Conservation (phyloP, 148 eudicot genomes). For the Dysphania ambrosioides region DNA sequence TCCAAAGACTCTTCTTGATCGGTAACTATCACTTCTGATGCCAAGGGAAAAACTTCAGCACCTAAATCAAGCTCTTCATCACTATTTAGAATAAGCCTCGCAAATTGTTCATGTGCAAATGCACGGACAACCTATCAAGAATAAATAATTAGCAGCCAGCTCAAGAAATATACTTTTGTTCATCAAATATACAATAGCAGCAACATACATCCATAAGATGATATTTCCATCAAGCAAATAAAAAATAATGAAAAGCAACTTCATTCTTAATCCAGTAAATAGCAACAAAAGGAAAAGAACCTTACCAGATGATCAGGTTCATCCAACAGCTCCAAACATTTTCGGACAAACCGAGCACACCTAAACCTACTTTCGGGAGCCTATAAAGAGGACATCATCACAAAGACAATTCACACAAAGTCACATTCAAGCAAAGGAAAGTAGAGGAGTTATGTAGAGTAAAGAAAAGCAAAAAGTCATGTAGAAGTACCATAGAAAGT, state of each 20-base stretch:
- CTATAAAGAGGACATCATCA: slow-evolving; percentile 37
- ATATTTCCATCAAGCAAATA: background rate
- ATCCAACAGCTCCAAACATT: slow-evolving; percentile 83
- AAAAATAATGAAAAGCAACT: background rate
- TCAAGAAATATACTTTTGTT: background rate
- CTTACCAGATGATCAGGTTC: slow-evolving; percentile 88
- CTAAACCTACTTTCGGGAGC: slow-evolving; percentile 58
- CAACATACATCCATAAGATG: background rate
- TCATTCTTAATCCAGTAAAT: background rate
- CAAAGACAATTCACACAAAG: slow-evolving; percentile 1
- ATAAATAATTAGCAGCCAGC: slow-evolving; percentile 34
- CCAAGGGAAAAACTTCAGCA: slow-evolving; percentile 53
- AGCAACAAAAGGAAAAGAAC: background rate
- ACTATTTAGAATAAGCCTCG: slow-evolving; percentile 76
- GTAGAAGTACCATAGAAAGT: slow-evolving; percentile 61
- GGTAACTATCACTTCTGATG: slow-evolving; percentile 52
- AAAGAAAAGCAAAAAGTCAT: background rate
- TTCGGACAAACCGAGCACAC: slow-evolving; percentile 75
- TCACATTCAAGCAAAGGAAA: background rate
- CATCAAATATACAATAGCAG: background rate
- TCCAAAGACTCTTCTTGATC: slow-evolving; percentile 74
- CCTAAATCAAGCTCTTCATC: slow-evolving; percentile 60
- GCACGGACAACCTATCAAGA: slow-evolving; percentile 81
- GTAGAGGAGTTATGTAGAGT: background rate
- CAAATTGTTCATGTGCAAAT: slow-evolving; percentile 94